Base-by-base conservation (phyloP, 140 eudicot genomes). In the Cichorium intybus region DNA sequence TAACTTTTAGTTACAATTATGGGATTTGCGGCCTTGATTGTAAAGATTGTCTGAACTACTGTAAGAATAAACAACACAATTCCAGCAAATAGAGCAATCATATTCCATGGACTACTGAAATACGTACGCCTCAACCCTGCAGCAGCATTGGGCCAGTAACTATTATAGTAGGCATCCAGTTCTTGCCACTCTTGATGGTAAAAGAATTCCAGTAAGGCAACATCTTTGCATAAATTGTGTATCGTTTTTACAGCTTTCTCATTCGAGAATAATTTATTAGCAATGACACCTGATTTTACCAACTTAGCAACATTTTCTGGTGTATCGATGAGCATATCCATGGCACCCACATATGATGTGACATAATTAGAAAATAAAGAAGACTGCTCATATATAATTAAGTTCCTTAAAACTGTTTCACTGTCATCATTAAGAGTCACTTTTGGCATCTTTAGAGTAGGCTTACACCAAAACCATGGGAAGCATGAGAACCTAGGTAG, bases 381-480 rank as follows among this genome's bases (percentile, higher is more conserved):
- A 0, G 18, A n/a, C 2, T 35, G 65, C 65, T 59, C 50, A 18
- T 10, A 35, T 9, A 20, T 48, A 59, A 59, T 35, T 0, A 59
- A 20, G 18, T 59, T 59, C 65, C 65, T 20, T 3, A 58, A 4
- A 58, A 58, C 10, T 33, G 4, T 3, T 11, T 58, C 64, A 18
- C 21, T 28, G 6, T 0, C 0, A 4, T 31, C 9, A 10, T 31
- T 7, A 8, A 57, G 29, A 18, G 2, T 1, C 7, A 31, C 24
- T 33, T 14, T 18, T 29, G 64, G 64, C 47, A 57, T 34, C 33
- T 6, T 10, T 6, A 57, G 45, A 16, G 64, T 31, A 58, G 64
- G 64, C 64, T 58, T 58, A 6, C 41, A 21, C 62, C 20, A 56
- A 5, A n/a, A n/a, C n/a, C n/a, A n/a, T n/a, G n/a, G n/a, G n/a